phyloP scores from a whole-genome alignment of 2,329 filamentous ascomycete species.

The Aspergillus sp. region DNA sequence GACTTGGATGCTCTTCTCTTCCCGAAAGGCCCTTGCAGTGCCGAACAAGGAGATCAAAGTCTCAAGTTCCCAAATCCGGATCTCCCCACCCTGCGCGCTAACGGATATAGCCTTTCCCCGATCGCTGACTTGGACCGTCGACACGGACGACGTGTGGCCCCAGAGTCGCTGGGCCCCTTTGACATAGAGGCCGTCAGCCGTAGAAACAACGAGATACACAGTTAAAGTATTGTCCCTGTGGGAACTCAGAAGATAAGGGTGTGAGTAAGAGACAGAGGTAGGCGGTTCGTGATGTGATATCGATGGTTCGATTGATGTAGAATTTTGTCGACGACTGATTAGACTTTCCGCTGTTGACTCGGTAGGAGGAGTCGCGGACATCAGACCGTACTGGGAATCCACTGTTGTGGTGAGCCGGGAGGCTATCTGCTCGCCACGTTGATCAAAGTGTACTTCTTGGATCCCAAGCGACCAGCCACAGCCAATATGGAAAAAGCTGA shows the following conservation, averaged over 20 bases:
- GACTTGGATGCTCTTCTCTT: constrained; percentile 55
- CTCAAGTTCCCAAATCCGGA: constrained; percentile 87
- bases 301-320: constrained; percentile 20
- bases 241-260: constrained; percentile 81
- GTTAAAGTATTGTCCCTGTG: constrained; percentile 86
- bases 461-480: constrained; percentile 86
- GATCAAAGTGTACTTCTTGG: constrained; percentile 76
- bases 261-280: constrained; percentile 66
- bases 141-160: constrained; percentile 89
- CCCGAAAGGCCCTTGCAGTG: constrained; percentile 40
- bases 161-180: constrained; percentile 74
- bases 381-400: constrained; percentile 35
- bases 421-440: constrained; percentile 41
- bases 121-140: constrained; percentile 77
- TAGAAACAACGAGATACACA: constrained; percentile 77
- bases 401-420: constrained; percentile 41
- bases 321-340: constrained; percentile 11
- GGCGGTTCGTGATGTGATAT: constrained; percentile 49
- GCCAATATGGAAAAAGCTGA: constrained; percentile 72
- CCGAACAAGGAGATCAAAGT: constrained; percentile 56
- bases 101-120: constrained; percentile 89
- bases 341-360: background rate
- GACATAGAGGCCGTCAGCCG: constrained; percentile 62
- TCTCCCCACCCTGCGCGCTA: constrained; percentile 72
- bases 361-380: constrained; percentile 11